Evolutionary conservation across 768 basidiomycete species (phyloP), one percentile per base, ranked within the genome.

Genomic region (Strobilomyces echinocephalus): DNA sequence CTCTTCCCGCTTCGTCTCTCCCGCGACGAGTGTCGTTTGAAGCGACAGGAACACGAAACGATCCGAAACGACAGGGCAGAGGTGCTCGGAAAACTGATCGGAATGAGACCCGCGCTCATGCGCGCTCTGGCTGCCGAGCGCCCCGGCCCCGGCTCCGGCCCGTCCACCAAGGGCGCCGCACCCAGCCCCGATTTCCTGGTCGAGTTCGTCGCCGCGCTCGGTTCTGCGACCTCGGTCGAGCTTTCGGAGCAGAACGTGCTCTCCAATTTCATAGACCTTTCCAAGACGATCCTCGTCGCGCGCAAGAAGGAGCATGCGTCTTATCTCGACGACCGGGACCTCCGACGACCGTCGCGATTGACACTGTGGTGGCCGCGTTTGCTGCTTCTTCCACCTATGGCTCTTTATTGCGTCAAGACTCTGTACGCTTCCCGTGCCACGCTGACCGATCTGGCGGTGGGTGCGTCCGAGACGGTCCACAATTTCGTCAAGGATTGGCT

Each of bases 401-500:
- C 78, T 0, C 61, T 87, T 21, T 80, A 85, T 59, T 68, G 75
- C 12, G 61, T 78, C 30, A 74, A 77, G 11, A 68, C 72, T 21
- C 65, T 80, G 8, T 88, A 85, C 60, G 73, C 76, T 6, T 86
- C 86, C 6, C 80, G 85, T 26, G 76, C 74, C 10, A 80, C 79
- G 33, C 61, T 94, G 46, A 51, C 71, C 8, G 77, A 83, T 40
- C 72, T 88, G 47, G 76, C 78, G 4, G 54, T 56, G n/a, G 86
- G 90, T 56, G 78, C 82, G 0, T 65, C 75, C 34, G 82, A 87
- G 61, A 94, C 93, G 0, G 61, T 81, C 8, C 73, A 74, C 21
- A 85, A 85, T 0, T 95, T 98, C 65, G 72, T 92, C 56, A 73
- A 78, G 18, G 87, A 84, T 45, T 97, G 93, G 88, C 75, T 97